These are phyloP conservation scores for Hypoxylon sp. DNA, from an alignment of 2,329 filamentous ascomycete genomes.

Conservation along the genomic window DNA sequence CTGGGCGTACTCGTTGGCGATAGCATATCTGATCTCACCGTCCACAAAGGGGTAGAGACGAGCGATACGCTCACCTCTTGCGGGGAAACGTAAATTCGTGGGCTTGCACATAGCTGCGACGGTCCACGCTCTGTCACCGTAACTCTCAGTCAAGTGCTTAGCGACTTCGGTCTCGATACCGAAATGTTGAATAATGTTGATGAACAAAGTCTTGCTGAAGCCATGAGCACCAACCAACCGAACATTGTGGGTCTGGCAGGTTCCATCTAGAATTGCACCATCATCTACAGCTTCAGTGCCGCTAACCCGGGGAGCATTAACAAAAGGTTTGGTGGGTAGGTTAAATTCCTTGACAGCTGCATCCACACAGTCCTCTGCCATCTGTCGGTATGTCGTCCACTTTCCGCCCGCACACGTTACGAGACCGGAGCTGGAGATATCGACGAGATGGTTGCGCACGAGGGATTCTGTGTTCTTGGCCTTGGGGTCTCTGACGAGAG, in stretches of 20 bases:
- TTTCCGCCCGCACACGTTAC: constrained; percentile 91
- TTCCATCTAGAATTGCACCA: constrained; percentile 73
- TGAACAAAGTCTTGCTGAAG: constrained; percentile 90
- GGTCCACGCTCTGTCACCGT: constrained; percentile 93
- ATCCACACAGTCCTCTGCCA: constrained; percentile 92
- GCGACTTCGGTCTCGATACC: constrained; percentile 93
- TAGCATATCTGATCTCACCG: constrained; percentile 89
- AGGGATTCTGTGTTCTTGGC: constrained; percentile 88
- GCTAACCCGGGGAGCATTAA: constrained; percentile 75
- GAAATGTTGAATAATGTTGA: constrained; percentile 94
- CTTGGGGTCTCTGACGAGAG: constrained; percentile 87
- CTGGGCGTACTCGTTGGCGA: constrained; percentile 91
- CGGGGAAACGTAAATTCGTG: constrained; percentile 84
- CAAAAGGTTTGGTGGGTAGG: constrained; percentile 70
- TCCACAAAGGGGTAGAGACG: constrained; percentile 91
- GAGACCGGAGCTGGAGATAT: constrained; percentile 83
- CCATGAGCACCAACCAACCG: constrained; percentile 87
- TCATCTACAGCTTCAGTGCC: constrained; percentile 80
- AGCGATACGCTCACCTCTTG: constrained; percentile 84
- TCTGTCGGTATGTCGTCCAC: constrained; percentile 94
- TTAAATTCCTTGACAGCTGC: constrained; percentile 79
- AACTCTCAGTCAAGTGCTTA: constrained; percentile 87
- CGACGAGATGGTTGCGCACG: constrained; percentile 87
- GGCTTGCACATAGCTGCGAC: constrained; percentile 85
- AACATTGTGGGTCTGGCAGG: constrained; percentile 87